Percentiles rank a stretch among this genome's conserved stretches.
phyloP scores from a whole-genome alignment of 176 grass and related monocot genomes.

The Dactylis glomerata region DNA sequence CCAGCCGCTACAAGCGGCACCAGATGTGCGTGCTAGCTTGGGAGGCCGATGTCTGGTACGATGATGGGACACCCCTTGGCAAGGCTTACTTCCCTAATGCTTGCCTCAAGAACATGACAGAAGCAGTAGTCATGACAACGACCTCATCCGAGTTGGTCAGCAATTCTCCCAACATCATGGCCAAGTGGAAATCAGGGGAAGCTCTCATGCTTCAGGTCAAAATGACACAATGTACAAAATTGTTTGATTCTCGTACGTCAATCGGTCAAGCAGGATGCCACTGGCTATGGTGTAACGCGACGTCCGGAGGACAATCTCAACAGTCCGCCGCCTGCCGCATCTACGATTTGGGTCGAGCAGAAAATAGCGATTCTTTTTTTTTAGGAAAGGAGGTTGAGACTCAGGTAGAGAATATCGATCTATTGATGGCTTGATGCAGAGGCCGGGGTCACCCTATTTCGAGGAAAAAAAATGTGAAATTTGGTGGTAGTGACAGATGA shows the following conservation, averaged over 20 bases:
- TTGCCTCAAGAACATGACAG: not conserved
- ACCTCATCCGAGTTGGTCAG: not conserved
- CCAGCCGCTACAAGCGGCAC: not conserved
- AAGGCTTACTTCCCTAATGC: slow-evolving; percentile 8
- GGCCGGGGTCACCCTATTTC: too few species aligned
- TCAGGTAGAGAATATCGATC: too few species aligned
- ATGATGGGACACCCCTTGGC: not conserved
- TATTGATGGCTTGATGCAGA: too few species aligned
- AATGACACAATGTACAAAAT: not conserved
- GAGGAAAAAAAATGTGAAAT: too few species aligned
- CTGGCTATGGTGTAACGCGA: not conserved
- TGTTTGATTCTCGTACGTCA: not conserved
- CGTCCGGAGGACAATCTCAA: not conserved
- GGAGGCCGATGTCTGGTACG: slow-evolving; percentile 4
- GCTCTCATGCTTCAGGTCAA: not conserved
- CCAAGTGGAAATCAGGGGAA: not conserved
- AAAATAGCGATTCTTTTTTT: not conserved
- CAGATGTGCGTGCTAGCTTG: not conserved
- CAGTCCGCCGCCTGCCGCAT: not conserved
- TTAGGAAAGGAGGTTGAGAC: too few species aligned
- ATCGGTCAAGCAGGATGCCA: not conserved
- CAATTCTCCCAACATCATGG: not conserved
- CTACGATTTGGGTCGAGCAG: not conserved
- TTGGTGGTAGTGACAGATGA: too few species aligned
- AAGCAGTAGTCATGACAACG: not conserved